Percentiles rank a stretch among this genome's conserved stretches.
phyloP scores from a whole-genome alignment of 2,329 filamentous ascomycete species.

The Diaporthe nobilis region DNA sequence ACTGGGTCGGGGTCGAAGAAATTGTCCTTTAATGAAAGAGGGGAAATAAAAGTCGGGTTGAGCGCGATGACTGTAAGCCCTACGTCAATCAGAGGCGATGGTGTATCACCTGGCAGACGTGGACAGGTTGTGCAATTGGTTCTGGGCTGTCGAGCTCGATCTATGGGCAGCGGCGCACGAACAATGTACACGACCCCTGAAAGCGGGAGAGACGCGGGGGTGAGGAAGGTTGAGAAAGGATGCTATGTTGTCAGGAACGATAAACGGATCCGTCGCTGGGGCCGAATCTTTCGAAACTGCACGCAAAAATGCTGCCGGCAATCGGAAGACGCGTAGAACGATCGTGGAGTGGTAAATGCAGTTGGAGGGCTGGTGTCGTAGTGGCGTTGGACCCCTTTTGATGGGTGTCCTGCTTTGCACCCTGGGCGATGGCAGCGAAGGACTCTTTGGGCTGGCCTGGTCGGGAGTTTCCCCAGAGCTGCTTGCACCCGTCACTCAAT shows the following conservation, averaged over 20 bases:
- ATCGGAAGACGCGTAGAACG: constrained; percentile 20
- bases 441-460: constrained; percentile 31
- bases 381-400: constrained; percentile 25
- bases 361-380: constrained; percentile 10
- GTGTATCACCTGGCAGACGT: constrained; percentile 17
- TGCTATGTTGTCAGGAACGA: constrained; percentile 14
- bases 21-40: background rate
- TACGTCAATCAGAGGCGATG: constrained; percentile 29
- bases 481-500: constrained; percentile 39
- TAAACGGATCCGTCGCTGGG: constrained; percentile 7
- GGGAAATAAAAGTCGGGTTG: background rate
- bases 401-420: constrained; percentile 29
- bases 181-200: constrained; percentile 34
- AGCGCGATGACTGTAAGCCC: constrained; percentile 14
- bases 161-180: constrained; percentile 32
- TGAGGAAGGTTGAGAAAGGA: constrained; percentile 25
- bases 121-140: constrained; percentile 27
- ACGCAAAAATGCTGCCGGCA: constrained; percentile 15
- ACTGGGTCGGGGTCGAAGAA: constrained; percentile 6
- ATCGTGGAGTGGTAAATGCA: constrained; percentile 3
- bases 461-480: constrained; percentile 27
- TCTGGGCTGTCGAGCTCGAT: constrained; percentile 28
- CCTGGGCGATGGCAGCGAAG: constrained; percentile 31
- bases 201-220: constrained; percentile 16
- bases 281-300: constrained; percentile 16